Evolutionary conservation across 352 stramenopile species (phyloP), one percentile per base, ranked within the genome.

Genomic region (Pythium aphanidermatum): DNA sequence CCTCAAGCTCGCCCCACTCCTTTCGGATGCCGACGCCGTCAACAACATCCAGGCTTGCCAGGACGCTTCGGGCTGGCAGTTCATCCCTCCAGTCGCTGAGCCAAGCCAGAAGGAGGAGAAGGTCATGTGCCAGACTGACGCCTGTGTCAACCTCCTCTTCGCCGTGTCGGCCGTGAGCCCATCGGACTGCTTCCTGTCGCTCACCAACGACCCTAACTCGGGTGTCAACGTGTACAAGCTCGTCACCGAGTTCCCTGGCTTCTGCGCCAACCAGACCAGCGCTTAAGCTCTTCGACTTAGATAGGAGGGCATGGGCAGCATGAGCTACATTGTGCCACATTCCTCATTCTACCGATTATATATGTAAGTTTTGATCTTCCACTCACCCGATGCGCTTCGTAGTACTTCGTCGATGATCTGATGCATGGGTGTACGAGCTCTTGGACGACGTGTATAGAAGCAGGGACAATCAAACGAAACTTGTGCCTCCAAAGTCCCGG

Each of bases 161-260:
- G 49, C 37, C 5, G 19, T 73, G 24, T 41, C 51, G 33, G 38
- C 30, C n/a, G 31, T 60, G 30, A 46, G 46, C 23, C 32, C 50
- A n/a, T 21, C 26, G 1, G 63, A 73, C 51, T 73, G 63, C 55
- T 33, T 65, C 19, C 42, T 68, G 16, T 50, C 42, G 33, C 53
- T 66, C 32, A 32, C 16, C 44, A 53, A 53, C 46, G 37, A 24
- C 28, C 29, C 16, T 30, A 29, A 45, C 16, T 17, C 27, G 0
- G 39, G 49, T 25, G 20, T 72, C 33, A 69, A 69, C 63, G 55
- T 65, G 17, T 55, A 62, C 38, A 57, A 69, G 59, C 51, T 72
- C 35, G 40, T 33, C 6, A 56, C 66, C 11, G 30, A 64, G 40
- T 71, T 71, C 39, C 46, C 52, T 21, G 26, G 42, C 19, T 55